phyloP scores from a whole-genome alignment of 768 basidiomycete species.

The Leccinum sublutescens region DNA sequence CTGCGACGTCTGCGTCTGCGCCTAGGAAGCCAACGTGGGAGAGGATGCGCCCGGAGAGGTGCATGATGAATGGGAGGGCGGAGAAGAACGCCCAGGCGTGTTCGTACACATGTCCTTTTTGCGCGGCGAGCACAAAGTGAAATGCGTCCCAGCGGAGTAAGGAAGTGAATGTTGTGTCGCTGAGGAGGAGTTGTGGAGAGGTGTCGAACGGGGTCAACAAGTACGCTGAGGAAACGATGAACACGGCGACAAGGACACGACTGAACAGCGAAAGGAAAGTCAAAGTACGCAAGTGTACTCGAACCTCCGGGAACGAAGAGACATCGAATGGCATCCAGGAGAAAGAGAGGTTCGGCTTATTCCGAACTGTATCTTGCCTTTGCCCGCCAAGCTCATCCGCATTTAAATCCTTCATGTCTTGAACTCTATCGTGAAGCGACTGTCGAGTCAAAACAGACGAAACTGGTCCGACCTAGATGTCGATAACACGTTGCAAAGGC shows the following conservation, averaged over 20 bases:
- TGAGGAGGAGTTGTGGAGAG: slow-evolving; percentile 26
- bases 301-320: background rate
- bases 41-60: slow-evolving; percentile 30
- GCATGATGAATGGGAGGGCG: slow-evolving; percentile 57
- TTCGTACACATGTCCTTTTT: slow-evolving; percentile 60
- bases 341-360: background rate
- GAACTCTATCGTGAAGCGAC: too few relatives aligned
- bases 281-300: slow-evolving; percentile 20
- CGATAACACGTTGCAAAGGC: too few relatives aligned
- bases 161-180: slow-evolving; percentile 15
- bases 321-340: background rate
- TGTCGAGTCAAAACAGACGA: too few relatives aligned
- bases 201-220: slow-evolving; percentile 26
- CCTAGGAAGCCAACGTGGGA: background rate
- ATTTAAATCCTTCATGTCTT: too few relatives aligned
- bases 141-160: slow-evolving; percentile 86
- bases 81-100: slow-evolving; percentile 89
- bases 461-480: too few relatives aligned
- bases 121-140: slow-evolving; percentile 73
- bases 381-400: too few relatives aligned
- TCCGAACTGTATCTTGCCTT: background rate
- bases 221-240: slow-evolving; percentile 21
- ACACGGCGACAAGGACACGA: slow-evolving; percentile 18
- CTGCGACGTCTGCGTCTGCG: slow-evolving; percentile 10
- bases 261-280: slow-evolving; percentile 23